phyloP scores from a whole-genome alignment of 345 rosid species.

The Punica granatum region DNA sequence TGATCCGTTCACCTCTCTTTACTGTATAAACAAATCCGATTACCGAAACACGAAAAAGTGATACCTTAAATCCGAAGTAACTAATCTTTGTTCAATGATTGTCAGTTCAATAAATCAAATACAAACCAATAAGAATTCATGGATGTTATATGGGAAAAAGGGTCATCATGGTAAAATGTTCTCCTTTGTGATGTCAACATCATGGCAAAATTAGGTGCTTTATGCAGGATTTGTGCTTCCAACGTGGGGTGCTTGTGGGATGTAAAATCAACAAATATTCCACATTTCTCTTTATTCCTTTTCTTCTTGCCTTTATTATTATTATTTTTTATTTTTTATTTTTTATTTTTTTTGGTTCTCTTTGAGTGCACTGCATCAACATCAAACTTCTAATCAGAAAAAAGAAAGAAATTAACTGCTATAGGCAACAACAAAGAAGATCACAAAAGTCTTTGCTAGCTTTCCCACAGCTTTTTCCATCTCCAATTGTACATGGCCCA shows the following conservation, averaged over 20 bases:
- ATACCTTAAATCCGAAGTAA: too few species aligned
- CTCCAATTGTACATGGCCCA: not conserved
- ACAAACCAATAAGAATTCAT: too few species aligned
- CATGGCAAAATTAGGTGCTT: not conserved
- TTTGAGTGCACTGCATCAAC: not conserved
- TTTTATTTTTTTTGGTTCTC: not conserved
- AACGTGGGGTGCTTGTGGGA: not conserved
- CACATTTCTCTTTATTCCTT: not conserved
- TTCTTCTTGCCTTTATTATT: not conserved
- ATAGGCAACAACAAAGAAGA: constrained; percentile 1
- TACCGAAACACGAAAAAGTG: too few species aligned
- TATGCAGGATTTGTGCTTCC: not conserved
- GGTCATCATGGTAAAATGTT: not conserved
- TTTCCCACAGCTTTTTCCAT: constrained; percentile 5
- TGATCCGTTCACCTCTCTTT: too few species aligned
- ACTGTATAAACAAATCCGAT: too few species aligned
- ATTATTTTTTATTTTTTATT: not conserved
- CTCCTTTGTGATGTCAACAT: not conserved
- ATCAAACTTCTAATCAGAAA: not conserved
- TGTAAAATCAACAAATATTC: not conserved
- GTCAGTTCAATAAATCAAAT: too few species aligned
- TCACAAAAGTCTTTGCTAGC: constrained; percentile 3
- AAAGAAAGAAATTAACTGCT: not conserved
- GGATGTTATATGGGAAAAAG: not conserved
- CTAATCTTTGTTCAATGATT: too few species aligned